Conservation (phyloP, 2,329 filamentous ascomycete species). For the Didymella arachidicola region DNA sequence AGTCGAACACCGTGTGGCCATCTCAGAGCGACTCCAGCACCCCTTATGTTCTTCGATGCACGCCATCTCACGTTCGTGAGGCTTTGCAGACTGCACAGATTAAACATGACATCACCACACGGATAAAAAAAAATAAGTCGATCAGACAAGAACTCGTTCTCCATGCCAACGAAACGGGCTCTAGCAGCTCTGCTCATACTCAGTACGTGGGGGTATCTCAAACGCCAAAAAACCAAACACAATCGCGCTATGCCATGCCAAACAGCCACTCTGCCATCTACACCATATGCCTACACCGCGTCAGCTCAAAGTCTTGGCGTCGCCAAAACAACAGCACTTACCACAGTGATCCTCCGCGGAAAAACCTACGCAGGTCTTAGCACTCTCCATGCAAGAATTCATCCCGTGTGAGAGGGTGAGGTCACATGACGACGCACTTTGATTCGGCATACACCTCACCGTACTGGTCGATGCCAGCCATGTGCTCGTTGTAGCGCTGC, state of each 20-base stretch:
- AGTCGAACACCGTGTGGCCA: too few relatives aligned
- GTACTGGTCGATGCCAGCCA: slow-evolving; percentile 76
- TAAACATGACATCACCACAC: too few relatives aligned
- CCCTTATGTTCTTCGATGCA: too few relatives aligned
- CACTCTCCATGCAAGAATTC: not conserved
- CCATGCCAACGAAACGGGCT: not conserved
- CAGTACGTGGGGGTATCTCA: not conserved
- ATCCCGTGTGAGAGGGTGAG: not conserved
- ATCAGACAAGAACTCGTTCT: not conserved
- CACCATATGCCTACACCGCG: not conserved
- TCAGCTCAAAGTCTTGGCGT: not conserved
- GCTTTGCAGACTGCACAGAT: too few relatives aligned
- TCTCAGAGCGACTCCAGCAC: too few relatives aligned
- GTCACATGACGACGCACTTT: slow-evolving; percentile 67
- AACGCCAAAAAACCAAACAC: not conserved
- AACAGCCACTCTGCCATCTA: not conserved
- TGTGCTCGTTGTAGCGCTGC: slow-evolving; percentile 73
- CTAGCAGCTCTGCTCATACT: not conserved
- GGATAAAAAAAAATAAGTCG: too few relatives aligned
- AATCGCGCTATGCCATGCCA: not conserved
- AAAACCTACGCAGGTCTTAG: not conserved
- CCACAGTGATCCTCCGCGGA: not conserved
- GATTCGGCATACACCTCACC: slow-evolving; percentile 68
- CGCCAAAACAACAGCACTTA: not conserved
- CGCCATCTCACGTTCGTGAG: too few relatives aligned